Conservation (phyloP, 208 protist species). For the Wallacemonas collosoma region DNA sequence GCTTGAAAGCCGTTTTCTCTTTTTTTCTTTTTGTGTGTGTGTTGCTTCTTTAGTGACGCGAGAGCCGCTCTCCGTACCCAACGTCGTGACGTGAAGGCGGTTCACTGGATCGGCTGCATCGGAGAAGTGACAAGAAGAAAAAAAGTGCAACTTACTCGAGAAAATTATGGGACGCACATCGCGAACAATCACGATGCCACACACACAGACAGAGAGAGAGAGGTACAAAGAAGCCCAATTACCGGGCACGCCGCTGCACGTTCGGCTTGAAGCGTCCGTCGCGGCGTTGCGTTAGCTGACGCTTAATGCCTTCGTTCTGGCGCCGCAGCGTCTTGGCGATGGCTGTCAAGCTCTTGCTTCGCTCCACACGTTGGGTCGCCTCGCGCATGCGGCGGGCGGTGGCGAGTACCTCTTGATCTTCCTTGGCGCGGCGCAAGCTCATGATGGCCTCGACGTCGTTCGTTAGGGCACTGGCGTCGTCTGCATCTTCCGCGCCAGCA, state of each 20-base stretch:
- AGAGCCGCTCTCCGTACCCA: no score
- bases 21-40: no score
- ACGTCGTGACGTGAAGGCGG: no score
- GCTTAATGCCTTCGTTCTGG: conserved; percentile 74
- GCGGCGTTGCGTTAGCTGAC: conserved; percentile 59
- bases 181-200: no score
- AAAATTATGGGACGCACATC: no score
- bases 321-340: conserved; percentile 78
- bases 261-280: conserved; percentile 81
- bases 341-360: conserved; percentile 72
- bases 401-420: conserved; percentile 32
- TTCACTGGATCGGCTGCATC: no score
- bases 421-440: conserved; percentile 41
- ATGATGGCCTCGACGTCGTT: conserved; percentile 66
- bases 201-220: background rate
- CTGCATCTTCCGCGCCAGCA: conserved; percentile 10
- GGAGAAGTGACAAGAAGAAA: background rate
- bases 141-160: background rate
- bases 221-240: conserved; percentile 12
- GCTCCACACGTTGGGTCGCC: conserved; percentile 81
- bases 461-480: conserved; percentile 25
- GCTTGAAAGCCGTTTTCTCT: no score
- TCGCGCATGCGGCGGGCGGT: conserved; percentile 69
- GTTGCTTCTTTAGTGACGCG: no score
- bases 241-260: conserved; percentile 52